These are phyloP conservation scores for Claviceps sp. DNA, from an alignment of 2,329 filamentous ascomycete species.

Conservation along the genomic window DNA sequence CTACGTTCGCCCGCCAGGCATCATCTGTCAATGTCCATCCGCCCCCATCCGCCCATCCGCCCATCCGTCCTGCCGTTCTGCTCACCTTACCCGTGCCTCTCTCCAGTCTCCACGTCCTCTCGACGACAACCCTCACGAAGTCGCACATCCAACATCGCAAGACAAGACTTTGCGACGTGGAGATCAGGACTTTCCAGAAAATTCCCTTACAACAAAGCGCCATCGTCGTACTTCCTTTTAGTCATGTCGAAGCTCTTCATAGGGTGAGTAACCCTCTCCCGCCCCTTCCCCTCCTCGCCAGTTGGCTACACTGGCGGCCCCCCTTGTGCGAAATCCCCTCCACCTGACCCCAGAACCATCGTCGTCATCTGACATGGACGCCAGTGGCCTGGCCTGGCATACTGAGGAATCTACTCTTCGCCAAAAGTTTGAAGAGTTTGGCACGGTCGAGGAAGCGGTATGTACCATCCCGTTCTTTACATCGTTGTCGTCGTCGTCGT, in stretches of 20 bases:
- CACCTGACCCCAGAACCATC: too few relatives aligned
- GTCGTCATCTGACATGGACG: constrained; percentile 8
- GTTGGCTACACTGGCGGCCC: background rate
- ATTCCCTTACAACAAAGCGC: background rate
- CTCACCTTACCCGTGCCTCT: background rate
- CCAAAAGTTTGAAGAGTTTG: constrained; percentile 86
- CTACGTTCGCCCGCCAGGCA: background rate
- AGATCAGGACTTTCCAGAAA: background rate
- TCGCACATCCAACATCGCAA: background rate
- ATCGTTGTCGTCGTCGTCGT: background rate
- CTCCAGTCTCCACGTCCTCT: background rate
- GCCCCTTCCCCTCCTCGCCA: background rate
- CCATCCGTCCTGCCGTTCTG: background rate
- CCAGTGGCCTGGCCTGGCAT: constrained; percentile 93
- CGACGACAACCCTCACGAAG: background rate
- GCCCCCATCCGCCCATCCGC: background rate
- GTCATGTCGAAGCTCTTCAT: constrained; percentile 91
- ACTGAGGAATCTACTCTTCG: constrained; percentile 81
- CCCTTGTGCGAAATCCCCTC: background rate
- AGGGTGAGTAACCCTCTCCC: constrained; percentile 47
- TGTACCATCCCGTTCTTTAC: constrained; percentile 26
- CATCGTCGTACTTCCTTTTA: constrained; percentile 8
- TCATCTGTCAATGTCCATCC: constrained; percentile 5
- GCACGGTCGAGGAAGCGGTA: constrained; percentile 88
- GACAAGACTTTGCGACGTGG: background rate